Percentiles rank a stretch among this genome's conserved stretches.
These are phyloP conservation scores for Populus simonii DNA, from an alignment of 345 rosid genomes.

Conservation along the genomic window DNA sequence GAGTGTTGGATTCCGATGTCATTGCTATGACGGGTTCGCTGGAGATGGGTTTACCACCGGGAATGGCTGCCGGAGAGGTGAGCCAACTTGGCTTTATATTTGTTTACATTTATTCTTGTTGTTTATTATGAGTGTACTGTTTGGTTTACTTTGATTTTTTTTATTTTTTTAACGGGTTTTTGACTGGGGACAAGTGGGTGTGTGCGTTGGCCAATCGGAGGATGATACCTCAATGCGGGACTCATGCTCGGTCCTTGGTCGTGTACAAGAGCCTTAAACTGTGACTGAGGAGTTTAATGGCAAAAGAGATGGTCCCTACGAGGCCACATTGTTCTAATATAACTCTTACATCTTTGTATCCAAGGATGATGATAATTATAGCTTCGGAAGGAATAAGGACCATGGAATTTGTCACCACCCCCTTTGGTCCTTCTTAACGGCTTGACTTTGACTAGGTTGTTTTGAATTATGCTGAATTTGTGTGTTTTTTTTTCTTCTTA, in stretches of 20 bases:
- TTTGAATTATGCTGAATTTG: neutral
- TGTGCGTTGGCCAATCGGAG: conserved; percentile 3
- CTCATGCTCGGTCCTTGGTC: neutral
- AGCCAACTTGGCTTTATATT: conserved; percentile 33
- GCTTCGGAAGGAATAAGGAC: neutral
- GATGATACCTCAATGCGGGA: neutral
- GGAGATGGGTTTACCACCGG: conserved; percentile 63
- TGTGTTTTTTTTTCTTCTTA: neutral
- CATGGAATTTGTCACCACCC: neutral
- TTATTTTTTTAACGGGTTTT: neutral
- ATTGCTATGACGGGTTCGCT: conserved; percentile 43
- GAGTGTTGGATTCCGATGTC: conserved; percentile 43
- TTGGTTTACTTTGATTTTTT: neutral
- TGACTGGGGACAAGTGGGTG: conserved; percentile 2
- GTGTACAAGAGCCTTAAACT: neutral
- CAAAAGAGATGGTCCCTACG: neutral
- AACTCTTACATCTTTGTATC: neutral
- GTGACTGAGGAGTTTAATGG: neutral
- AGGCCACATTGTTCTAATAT: neutral
- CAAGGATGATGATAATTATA: neutral
- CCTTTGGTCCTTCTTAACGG: neutral
- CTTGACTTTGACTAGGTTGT: neutral
- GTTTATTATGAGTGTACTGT: neutral
- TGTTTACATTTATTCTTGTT: neutral
- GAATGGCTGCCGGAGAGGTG: conserved; percentile 61